Evolutionary conservation across 441 rosid species (phyloP).

Genomic region (Pelargonium australe): DNA sequence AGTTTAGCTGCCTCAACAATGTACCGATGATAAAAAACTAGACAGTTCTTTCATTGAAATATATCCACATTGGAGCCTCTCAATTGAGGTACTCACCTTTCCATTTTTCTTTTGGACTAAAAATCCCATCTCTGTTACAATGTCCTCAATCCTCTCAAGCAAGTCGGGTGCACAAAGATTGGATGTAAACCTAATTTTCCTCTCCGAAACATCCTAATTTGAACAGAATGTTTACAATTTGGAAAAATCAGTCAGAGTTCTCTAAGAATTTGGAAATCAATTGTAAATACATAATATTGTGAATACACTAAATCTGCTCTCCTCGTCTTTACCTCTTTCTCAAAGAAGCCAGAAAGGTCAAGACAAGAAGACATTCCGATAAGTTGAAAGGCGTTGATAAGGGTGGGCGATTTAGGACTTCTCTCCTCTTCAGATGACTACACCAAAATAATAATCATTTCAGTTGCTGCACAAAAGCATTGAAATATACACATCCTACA

Average conservation of each 20-base stretch:
- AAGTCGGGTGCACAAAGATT: slow-evolving; percentile 62
- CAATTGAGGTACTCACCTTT: slow-evolving; percentile 34
- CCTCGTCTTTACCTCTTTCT: slow-evolving; percentile 60
- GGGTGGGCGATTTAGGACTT: slow-evolving; percentile 49
- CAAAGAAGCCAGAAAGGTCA: slow-evolving; percentile 95
- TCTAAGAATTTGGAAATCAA: neutral
- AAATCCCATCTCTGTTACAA: slow-evolving; percentile 76
- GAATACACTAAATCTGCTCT: slow-evolving; percentile 2
- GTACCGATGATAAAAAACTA: too few species aligned
- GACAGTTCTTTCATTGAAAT: too few species aligned
- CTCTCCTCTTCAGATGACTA: slow-evolving; percentile 34
- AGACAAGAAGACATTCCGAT: slow-evolving; percentile 97
- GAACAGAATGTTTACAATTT: neutral
- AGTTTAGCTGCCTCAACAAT: neutral
- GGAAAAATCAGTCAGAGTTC: neutral
- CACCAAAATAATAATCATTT: slow-evolving; percentile 13
- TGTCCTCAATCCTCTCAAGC: slow-evolving; percentile 66
- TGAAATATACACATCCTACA: slow-evolving; percentile 6
- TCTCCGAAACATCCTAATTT: slow-evolving; percentile 70
- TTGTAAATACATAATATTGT: neutral
- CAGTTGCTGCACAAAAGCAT: slow-evolving; percentile 6
- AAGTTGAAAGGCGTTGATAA: slow-evolving; percentile 83
- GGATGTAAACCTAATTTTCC: slow-evolving; percentile 92
- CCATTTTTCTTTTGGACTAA: slow-evolving; percentile 80
- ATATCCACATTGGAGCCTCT: too few species aligned